Base-by-base conservation (phyloP, 1,284 basidiomycete species). In the Cutaneotrichosporon spelunceum region DNA sequence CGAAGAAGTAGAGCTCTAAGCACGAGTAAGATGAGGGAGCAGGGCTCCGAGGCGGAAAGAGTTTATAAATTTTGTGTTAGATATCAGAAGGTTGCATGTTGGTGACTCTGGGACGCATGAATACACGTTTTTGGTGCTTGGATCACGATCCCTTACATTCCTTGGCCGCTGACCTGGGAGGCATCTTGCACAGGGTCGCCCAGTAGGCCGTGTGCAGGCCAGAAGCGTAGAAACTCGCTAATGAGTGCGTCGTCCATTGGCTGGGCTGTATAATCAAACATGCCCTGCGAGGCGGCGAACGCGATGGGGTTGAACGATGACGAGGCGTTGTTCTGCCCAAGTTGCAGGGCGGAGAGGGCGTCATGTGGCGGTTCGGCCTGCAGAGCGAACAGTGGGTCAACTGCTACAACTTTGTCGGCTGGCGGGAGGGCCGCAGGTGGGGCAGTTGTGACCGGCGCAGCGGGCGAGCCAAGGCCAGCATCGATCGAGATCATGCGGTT, bases 231-330 rank as follows among this genome's bases (percentile, higher is more conserved):
- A 26, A 50, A 50, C 27, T 50, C 48, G 48, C 48, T 27, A 9
- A 50, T 50, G 27, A 50, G 27, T 27, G 48, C 48, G 27, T 50
- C 48, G 48, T 50, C 48, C 48, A 50, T 50, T 9, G 48, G 48
- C 48, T 26, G 8, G 19, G 19, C 26, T 14, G 27, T 27, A n/a
- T 27, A 30, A 10, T 50, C 48, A 27, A 50, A 50, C 48, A 50
- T 50, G 48, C 48, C 48, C 19, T 50, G 27, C 10, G 24, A 29
- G 9, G 48, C 27, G 11, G 48, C 48, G 27, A 50, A 50, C 13
- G 26, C 48, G 19, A 50, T 14, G 8, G 48, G 16, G 19, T 27
- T 50, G 48, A 50, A 50, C 48, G 48, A 50, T 10, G 27, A 8
- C 8, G 48, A 50, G 4, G 48, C 9, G 3, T 24, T 26, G 14